Evolutionary conservation across 2,329 filamentous ascomycete genomes (phyloP).

Genomic region (Rhinocladiella mackenziei): DNA sequence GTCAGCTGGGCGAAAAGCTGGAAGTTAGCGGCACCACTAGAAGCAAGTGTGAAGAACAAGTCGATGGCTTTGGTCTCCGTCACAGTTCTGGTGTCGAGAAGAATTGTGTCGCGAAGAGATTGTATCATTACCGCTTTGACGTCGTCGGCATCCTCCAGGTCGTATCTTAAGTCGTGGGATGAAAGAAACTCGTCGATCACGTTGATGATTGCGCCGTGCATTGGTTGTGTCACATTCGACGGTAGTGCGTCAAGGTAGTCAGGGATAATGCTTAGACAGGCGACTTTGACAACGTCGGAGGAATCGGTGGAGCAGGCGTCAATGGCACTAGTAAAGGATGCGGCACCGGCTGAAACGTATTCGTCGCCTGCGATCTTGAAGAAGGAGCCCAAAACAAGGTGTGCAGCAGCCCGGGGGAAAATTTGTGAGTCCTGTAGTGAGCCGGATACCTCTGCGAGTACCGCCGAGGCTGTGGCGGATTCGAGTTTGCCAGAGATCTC

Average conservation of each 20-base stretch:
- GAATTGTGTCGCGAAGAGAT: slow-evolving; percentile 76
- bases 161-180: slow-evolving; percentile 67
- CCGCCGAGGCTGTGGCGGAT: slow-evolving; percentile 64
- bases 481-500: slow-evolving; percentile 71
- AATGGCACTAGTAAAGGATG: slow-evolving; percentile 58
- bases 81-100: slow-evolving; percentile 70
- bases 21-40: slow-evolving; percentile 83
- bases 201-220: slow-evolving; percentile 59
- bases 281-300: slow-evolving; percentile 85
- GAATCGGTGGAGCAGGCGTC: slow-evolving; percentile 70
- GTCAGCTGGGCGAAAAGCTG: slow-evolving; percentile 82
- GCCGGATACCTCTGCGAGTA: slow-evolving; percentile 75
- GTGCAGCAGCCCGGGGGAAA: slow-evolving; percentile 80
- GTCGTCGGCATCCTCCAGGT: slow-evolving; percentile 85
- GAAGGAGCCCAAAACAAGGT: slow-evolving; percentile 76
- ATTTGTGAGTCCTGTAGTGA: slow-evolving; percentile 67
- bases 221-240: slow-evolving; percentile 47
- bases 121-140: slow-evolving; percentile 86
- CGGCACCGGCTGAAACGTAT: slow-evolving; percentile 42
- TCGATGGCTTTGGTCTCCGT: slow-evolving; percentile 69
- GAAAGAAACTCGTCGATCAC: slow-evolving; percentile 70
- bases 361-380: slow-evolving; percentile 62
- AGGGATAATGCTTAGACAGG: slow-evolving; percentile 83
- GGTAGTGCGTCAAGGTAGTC: slow-evolving; percentile 57
- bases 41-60: slow-evolving; percentile 82